Conservation (phyloP, 1,139 yeast genomes). For the Scheffersomyces parashehatae region DNA sequence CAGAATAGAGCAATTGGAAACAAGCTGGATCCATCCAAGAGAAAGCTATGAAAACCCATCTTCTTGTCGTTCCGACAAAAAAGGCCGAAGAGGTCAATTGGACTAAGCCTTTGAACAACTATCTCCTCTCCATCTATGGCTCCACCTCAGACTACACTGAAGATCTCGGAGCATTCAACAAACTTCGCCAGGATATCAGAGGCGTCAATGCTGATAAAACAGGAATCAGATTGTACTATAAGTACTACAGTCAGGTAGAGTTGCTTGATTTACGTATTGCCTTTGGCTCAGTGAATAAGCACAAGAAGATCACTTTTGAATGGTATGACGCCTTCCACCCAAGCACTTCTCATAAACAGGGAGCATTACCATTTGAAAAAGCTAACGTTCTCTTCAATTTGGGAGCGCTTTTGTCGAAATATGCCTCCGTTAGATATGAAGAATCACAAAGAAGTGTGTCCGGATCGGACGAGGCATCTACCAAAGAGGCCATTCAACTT, state of each 20-base stretch:
- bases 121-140: conserved; percentile 67
- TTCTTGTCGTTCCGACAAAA: conserved; percentile 46
- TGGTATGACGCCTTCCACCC: conserved; percentile 78
- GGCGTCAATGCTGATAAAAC: conserved; percentile 56
- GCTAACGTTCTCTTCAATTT: conserved; percentile 78
- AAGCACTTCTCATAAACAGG: conserved; percentile 40
- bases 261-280: conserved; percentile 77
- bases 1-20: too few relatives aligned
- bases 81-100: conserved; percentile 66
- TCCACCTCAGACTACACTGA: conserved; percentile 54
- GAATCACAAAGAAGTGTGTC: conserved; percentile 47
- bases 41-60: conserved; percentile 34
- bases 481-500: conserved; percentile 58
- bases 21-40: not conserved
- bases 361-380: conserved; percentile 81
- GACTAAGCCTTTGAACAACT: conserved; percentile 60
- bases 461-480: conserved; percentile 44
- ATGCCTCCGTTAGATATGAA: conserved; percentile 54
- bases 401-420: conserved; percentile 34
- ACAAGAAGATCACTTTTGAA: conserved; percentile 57
- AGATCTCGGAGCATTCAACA: conserved; percentile 57
- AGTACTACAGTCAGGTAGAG: conserved; percentile 82
- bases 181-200: conserved; percentile 61
- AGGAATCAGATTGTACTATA: conserved; percentile 55
- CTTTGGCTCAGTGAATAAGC: conserved; percentile 54